phyloP scores from a whole-genome alignment of 306 rosid genomes.

The barrel medic (Medicago truncatula) region MtrunA17r5.0-ANR NC_053048.1:13361001-13361500 shows the following conservation, averaged over 20 bases:
- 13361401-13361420: slow-evolving; percentile 80
- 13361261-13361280: slow-evolving; percentile 68
- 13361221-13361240: slow-evolving; percentile 23
- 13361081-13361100: not conserved
- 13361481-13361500: not conserved
- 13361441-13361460: slow-evolving; percentile 56
- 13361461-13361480: not conserved
- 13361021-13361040: slow-evolving; percentile 91
- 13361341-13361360: not conserved
- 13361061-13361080: slow-evolving; percentile 34
- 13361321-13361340: slow-evolving; percentile 38
- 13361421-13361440: slow-evolving; percentile 84
- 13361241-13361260: slow-evolving; percentile 34
- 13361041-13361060: slow-evolving; percentile 97
- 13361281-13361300: slow-evolving; percentile 90
- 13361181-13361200: slow-evolving; percentile 20
- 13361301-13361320: slow-evolving; percentile 49
- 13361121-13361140: not conserved
- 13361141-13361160: slow-evolving; percentile 17
- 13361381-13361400: slow-evolving; percentile 80
- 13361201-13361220: not conserved
- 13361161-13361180: slow-evolving; percentile 19
- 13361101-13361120: slow-evolving; percentile 26
- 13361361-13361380: not conserved
- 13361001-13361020: slow-evolving; percentile 81